Evolutionary conservation across 352 stramenopile genomes (phyloP).

Genomic region (Globisporangium cystogenes): DNA sequence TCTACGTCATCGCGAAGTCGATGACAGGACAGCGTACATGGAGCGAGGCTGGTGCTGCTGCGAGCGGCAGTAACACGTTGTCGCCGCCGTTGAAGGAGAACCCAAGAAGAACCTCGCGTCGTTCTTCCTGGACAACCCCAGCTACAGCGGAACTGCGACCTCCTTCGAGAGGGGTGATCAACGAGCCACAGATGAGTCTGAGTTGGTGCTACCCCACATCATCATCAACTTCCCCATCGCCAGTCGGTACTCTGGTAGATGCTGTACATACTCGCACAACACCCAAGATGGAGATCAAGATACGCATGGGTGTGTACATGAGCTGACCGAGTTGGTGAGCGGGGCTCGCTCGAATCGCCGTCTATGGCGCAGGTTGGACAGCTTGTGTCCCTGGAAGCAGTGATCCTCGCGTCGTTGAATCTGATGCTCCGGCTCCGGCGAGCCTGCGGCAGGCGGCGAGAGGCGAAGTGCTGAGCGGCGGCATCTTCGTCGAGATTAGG

Average conservation of each 20-base stretch:
- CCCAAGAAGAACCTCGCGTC: slow-evolving; percentile 28
- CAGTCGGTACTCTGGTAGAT: slow-evolving; percentile 37
- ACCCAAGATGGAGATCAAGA: slow-evolving; percentile 28
- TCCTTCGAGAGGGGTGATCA: background rate
- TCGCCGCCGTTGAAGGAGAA: no score
- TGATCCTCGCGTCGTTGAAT: slow-evolving; percentile 22
- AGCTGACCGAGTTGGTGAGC: slow-evolving; percentile 3
- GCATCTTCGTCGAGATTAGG: slow-evolving; percentile 30
- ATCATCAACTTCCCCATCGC: slow-evolving; percentile 47
- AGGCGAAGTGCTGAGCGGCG: slow-evolving; percentile 48
- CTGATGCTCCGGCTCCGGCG: slow-evolving; percentile 23
- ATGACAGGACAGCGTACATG: slow-evolving; percentile 9
- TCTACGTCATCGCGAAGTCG: slow-evolving; percentile 30
- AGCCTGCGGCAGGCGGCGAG: slow-evolving; percentile 19
- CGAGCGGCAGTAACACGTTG: background rate
- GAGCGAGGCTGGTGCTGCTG: no score
- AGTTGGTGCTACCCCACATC: slow-evolving; percentile 28
- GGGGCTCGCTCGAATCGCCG: background rate
- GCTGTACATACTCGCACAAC: slow-evolving; percentile 29
- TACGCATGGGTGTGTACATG: slow-evolving; percentile 17
- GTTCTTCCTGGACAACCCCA: slow-evolving; percentile 36
- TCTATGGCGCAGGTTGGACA: slow-evolving; percentile 4
- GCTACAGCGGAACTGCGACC: background rate
- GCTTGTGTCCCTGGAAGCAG: slow-evolving; percentile 16
- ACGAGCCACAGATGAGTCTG: slow-evolving; percentile 5